These are phyloP conservation scores for Chalciporus sp. DNA, from an alignment of 1,284 basidiomycete species.

Conservation along the genomic window DNA sequence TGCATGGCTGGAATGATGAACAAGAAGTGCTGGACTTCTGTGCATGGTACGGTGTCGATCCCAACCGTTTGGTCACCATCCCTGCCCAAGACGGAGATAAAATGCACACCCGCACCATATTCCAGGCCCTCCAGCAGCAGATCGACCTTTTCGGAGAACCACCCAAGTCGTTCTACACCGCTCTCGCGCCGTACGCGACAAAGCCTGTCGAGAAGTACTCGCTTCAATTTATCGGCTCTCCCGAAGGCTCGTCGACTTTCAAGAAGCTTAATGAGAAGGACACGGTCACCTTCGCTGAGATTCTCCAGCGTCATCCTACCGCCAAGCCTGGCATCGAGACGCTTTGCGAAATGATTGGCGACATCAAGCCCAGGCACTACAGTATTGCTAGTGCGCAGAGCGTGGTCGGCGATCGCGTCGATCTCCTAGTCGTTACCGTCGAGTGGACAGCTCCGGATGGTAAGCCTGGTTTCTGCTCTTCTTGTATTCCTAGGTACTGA, in stretches of 20 bases:
- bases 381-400: constrained; percentile 96
- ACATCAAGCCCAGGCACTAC: constrained; percentile 98
- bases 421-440: constrained; percentile 94
- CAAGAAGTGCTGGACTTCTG: constrained; percentile 90
- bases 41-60: constrained; percentile 88
- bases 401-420: constrained; percentile 92
- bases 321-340: constrained; percentile 81
- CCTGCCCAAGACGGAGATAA: constrained; percentile 64
- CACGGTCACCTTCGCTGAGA: constrained; percentile 92
- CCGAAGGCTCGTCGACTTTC: constrained; percentile 91
- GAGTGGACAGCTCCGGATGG: constrained; percentile 91
- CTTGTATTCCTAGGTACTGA: constrained; percentile 1
- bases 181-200: constrained; percentile 80
- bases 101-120: constrained; percentile 89
- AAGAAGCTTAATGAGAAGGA: constrained; percentile 96
- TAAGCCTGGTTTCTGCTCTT: constrained; percentile 39
- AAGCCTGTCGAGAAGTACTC: constrained; percentile 77
- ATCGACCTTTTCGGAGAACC: constrained; percentile 96
- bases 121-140: constrained; percentile 96
- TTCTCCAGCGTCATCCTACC: constrained; percentile 79
- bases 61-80: constrained; percentile 81
- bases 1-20: constrained; percentile 98
- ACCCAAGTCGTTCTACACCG: constrained; percentile 93
- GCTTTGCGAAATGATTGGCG: constrained; percentile 86
- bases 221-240: constrained; percentile 90